Percentiles rank a stretch among this genome's conserved stretches.
Evolutionary conservation across 2,329 filamentous ascomycete species (phyloP).

Genomic region (Calonectria hongkongensis): DNA sequence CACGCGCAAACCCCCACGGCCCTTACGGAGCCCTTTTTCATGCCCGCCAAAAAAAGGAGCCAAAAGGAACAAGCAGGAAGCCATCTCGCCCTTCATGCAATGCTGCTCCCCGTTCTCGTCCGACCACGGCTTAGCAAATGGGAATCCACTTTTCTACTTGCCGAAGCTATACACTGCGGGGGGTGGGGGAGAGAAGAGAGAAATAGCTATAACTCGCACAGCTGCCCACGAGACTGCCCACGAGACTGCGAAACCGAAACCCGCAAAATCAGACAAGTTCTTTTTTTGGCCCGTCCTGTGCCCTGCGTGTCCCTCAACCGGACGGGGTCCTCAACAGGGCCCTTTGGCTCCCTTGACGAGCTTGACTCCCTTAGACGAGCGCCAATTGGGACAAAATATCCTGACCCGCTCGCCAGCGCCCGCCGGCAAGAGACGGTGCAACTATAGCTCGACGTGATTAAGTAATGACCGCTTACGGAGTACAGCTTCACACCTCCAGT

Average conservation of each 20-base stretch:
- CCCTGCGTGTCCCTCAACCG: too few species aligned
- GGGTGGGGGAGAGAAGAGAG: slow-evolving; percentile 24
- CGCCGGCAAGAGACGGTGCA: slow-evolving; percentile 11
- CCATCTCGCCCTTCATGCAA: too few species aligned
- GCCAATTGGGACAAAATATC: neutral
- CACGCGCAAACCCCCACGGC: slow-evolving; percentile 27
- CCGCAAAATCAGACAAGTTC: neutral
- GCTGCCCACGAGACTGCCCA: neutral
- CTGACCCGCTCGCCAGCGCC: slow-evolving; percentile 7
- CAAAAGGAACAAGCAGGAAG: neutral
- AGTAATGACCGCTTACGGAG: slow-evolving; percentile 25
- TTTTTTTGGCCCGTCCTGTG: neutral
- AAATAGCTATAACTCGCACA: slow-evolving; percentile 18
- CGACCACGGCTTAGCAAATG: slow-evolving; percentile 47
- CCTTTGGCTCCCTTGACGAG: too few species aligned
- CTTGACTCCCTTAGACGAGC: too few species aligned
- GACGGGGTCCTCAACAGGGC: too few species aligned
- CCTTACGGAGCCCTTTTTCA: neutral
- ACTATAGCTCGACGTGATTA: slow-evolving; percentile 30
- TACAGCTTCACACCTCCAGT: slow-evolving; percentile 4
- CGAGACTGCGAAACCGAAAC: neutral
- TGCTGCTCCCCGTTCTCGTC: neutral
- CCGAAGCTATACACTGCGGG: slow-evolving; percentile 25
- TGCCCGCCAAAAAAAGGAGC: neutral
- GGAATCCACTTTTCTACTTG: slow-evolving; percentile 45